A percentile compares a stretch with the other conserved stretches of the same genome.
These are phyloP conservation scores for Aspergillus bertholletiae DNA, from an alignment of 495 filamentous ascomycete species.

Conservation along the genomic window DNA sequence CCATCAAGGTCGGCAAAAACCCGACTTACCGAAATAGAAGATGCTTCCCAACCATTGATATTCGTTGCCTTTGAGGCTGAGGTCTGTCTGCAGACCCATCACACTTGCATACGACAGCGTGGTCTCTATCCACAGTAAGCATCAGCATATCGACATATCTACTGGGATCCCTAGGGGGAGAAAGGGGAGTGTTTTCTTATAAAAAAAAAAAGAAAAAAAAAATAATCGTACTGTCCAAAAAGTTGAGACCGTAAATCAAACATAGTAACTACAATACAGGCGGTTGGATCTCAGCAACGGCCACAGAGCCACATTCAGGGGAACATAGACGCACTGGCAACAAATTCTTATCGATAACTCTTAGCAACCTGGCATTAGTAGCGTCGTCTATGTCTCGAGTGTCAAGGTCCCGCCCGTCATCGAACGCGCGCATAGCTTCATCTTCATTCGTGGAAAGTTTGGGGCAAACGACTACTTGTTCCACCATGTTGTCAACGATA, in stretches of 20 bases:
- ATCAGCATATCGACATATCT: neutral
- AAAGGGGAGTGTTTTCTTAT: too few relatives aligned
- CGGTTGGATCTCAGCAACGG: neutral
- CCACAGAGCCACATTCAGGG: neutral
- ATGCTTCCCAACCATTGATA: neutral
- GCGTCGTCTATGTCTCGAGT: neutral
- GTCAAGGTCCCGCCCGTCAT: neutral
- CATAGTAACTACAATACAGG: neutral
- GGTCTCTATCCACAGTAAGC: neutral
- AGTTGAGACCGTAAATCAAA: neutral
- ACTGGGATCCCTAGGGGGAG: neutral
- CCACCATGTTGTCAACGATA: neutral
- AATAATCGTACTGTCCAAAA: neutral
- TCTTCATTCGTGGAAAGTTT: neutral
- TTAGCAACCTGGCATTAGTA: neutral
- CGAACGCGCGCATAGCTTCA: neutral
- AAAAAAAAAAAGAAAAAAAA: neutral
- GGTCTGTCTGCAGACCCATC: neutral
- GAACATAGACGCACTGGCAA: neutral
- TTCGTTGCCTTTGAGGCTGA: neutral
- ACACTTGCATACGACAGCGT: neutral
- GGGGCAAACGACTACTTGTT: neutral
- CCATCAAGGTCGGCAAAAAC: neutral
- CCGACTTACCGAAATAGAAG: neutral
- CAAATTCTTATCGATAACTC: neutral